A percentile compares a stretch with the other conserved stretches of the same genome.
Conservation (phyloP, 208 protist genomes). For the Acanthamoeba divionensis region DNA sequence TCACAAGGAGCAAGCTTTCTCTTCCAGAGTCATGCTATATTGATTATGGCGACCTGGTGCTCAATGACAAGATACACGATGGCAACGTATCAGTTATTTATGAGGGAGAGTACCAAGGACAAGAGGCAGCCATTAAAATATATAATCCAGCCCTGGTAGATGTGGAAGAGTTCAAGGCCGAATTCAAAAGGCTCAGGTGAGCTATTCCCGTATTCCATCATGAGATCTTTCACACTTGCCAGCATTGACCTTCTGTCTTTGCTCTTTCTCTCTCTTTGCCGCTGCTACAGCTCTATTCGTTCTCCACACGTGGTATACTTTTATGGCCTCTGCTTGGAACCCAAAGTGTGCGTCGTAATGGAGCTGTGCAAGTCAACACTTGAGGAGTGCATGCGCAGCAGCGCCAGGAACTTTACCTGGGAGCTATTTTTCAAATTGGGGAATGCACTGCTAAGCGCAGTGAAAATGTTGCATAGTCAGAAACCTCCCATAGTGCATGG, state of each 20-base stretch:
- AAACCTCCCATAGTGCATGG: not conserved
- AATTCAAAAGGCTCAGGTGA: not conserved
- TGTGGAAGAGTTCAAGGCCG: not conserved
- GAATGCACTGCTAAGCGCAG: not conserved
- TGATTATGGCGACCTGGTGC: not conserved
- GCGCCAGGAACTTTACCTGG: not conserved
- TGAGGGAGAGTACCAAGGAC: not conserved
- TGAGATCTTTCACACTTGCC: not conserved
- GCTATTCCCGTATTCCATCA: not conserved
- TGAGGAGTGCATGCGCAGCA: not conserved
- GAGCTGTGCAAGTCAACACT: not conserved
- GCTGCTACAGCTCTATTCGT: not conserved
- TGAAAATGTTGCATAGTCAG: not conserved
- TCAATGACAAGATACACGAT: slow-evolving; percentile 14
- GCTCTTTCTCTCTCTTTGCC: not conserved
- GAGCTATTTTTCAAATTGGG: slow-evolving; percentile 1
- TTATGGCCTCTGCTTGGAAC: slow-evolving; percentile 3
- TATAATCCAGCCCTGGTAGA: not conserved
- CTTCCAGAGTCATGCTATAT: not conserved
- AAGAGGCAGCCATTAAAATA: not conserved
- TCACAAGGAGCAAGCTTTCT: not conserved
- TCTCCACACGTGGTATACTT: slow-evolving; percentile 21
- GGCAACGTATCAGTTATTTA: not conserved
- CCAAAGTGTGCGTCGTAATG: slow-evolving; percentile 25
- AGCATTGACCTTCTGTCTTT: not conserved